Conservation (phyloP, 495 filamentous ascomycete species). For the Immersiella caudata region DNA sequence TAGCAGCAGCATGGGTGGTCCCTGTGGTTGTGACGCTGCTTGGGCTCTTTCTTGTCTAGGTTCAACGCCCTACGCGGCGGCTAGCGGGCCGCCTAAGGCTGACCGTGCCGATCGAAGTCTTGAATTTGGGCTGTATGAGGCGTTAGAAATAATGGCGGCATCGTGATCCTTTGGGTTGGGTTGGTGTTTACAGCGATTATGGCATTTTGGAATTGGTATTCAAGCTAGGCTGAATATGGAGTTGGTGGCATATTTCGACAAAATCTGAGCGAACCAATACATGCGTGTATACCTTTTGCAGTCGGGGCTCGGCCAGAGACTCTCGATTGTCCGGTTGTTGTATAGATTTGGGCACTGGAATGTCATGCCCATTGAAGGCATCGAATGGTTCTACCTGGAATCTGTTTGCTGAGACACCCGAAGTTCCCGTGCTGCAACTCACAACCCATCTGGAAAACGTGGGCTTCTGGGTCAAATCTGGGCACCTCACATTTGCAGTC, state of each 20-base stretch:
- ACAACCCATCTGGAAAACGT: too few relatives aligned
- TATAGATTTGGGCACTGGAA: background rate
- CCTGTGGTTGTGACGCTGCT: slow-evolving; percentile 21
- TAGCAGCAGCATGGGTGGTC: slow-evolving; percentile 22
- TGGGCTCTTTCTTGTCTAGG: slow-evolving; percentile 7
- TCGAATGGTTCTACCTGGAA: too few relatives aligned
- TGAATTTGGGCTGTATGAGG: slow-evolving; percentile 2
- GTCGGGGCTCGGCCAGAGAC: background rate
- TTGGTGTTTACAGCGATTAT: background rate
- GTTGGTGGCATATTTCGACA: slow-evolving; percentile 2
- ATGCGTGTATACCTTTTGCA: background rate
- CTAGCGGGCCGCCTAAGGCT: background rate
- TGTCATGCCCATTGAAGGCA: too few relatives aligned
- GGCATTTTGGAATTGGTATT: background rate
- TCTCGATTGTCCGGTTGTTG: background rate
- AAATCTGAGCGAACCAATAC: background rate
- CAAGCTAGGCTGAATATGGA: background rate
- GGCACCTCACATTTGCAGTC: too few relatives aligned
- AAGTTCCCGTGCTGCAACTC: too few relatives aligned
- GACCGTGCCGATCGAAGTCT: background rate
- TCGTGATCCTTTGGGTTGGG: background rate
- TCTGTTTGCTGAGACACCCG: too few relatives aligned
- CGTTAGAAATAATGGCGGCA: background rate
- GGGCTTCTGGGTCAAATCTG: too few relatives aligned
- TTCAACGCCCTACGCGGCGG: background rate